A percentile compares a stretch with the other conserved stretches of the same genome.
Evolutionary conservation across 257 asterid genomes (phyloP).

Genomic region (Ocimum tenuiflorum): DNA sequence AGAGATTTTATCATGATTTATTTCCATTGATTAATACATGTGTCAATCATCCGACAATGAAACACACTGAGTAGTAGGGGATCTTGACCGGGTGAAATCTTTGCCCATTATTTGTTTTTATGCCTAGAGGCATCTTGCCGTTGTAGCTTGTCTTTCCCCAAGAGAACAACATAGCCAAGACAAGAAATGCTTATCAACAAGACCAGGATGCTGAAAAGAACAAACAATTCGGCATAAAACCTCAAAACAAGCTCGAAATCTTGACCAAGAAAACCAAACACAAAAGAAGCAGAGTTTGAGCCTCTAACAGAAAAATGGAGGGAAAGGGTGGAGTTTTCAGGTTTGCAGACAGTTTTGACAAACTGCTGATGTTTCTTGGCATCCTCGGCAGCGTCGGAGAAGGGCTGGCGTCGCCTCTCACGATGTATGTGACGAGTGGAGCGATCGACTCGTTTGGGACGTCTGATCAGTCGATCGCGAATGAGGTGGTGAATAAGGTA

Average conservation of each 20-base stretch:
- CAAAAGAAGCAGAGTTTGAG: background rate
- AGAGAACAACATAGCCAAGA: slow-evolving; percentile 11
- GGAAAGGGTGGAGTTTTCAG: slow-evolving; percentile 21
- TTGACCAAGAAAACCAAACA: background rate
- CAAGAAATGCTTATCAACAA: background rate
- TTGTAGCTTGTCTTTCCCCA: background rate
- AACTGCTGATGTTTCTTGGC: slow-evolving; percentile 30
- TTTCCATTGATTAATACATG: too few species aligned
- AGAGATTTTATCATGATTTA: too few species aligned
- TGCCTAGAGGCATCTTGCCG: background rate
- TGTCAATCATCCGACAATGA: too few species aligned
- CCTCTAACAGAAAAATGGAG: slow-evolving; percentile 17
- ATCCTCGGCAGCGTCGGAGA: slow-evolving; percentile 27
- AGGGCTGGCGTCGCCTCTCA: slow-evolving; percentile 29
- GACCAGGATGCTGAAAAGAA: background rate
- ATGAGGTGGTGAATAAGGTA: slow-evolving; percentile 30
- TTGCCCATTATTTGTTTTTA: background rate
- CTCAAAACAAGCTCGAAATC: background rate
- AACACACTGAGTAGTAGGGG: too few species aligned
- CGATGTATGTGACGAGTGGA: slow-evolving; percentile 32
- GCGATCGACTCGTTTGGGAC: slow-evolving; percentile 36
- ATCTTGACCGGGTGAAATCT: too few species aligned
- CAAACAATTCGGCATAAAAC: background rate
- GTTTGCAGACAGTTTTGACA: slow-evolving; percentile 30
- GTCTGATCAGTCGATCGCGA: slow-evolving; percentile 16